Percentiles rank a stretch among this genome's conserved stretches.
These are phyloP conservation scores for Tillandsia fasciculata DNA, from an alignment of 176 grass and related monocot genomes.

Conservation along the genomic window DNA sequence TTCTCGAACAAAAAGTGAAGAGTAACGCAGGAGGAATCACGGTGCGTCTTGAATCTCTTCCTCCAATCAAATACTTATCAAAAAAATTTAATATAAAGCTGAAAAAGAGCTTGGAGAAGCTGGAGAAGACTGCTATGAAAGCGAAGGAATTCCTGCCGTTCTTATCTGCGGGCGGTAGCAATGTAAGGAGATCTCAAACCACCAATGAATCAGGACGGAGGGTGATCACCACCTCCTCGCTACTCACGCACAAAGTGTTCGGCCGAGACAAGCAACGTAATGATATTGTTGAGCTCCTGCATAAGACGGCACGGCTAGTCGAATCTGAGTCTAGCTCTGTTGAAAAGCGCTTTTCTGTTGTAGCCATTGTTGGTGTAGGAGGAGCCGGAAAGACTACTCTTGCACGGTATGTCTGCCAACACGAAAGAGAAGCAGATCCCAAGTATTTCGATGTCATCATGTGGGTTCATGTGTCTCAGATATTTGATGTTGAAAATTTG, in stretches of 20 bases:
- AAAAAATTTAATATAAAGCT: background rate
- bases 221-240: background rate
- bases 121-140: no score
- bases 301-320: background rate
- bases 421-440: background rate
- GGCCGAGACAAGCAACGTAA: background rate
- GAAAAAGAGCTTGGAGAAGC: no score
- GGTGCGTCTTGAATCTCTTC: background rate
- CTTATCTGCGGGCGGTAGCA: no score
- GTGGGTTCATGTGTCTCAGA: constrained; percentile 29
- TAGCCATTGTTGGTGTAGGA: constrained; percentile 18
- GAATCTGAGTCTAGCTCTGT: background rate
- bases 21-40: no score
- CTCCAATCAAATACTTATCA: background rate
- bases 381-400: constrained; percentile 30
- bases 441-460: background rate
- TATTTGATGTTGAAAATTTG: constrained; percentile 12
- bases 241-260: background rate
- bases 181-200: background rate
- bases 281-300: background rate
- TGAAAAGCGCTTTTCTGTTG: background rate
- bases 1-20: background rate
- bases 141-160: no score
- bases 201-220: background rate
- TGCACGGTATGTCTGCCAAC: constrained; percentile 11